Percentiles rank a stretch among this genome's conserved stretches.
Evolutionary conservation across 2,329 filamentous ascomycete genomes (phyloP).

Genomic region (Xylaria sp.): DNA sequence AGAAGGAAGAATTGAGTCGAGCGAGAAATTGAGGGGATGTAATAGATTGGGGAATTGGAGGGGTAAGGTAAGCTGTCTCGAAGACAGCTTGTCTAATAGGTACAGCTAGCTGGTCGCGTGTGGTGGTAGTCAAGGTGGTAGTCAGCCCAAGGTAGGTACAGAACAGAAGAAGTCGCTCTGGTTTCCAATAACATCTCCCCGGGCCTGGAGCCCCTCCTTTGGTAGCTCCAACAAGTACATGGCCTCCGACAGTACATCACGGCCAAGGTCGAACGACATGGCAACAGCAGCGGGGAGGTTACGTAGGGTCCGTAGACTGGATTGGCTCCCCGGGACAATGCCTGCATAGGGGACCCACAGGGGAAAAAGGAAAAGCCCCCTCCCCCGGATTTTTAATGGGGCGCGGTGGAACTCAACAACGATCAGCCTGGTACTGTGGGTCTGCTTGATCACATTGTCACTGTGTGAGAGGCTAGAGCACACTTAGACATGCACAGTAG

Average conservation of each 20-base stretch:
- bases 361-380: slow-evolving; percentile 33
- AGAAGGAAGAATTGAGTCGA: slow-evolving; percentile 35
- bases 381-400: slow-evolving; percentile 46
- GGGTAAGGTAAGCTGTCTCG: slow-evolving; percentile 38
- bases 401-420: slow-evolving; percentile 33
- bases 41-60: slow-evolving; percentile 40
- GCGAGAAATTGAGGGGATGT: slow-evolving; percentile 43
- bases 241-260: slow-evolving; percentile 3
- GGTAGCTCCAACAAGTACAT: slow-evolving; percentile 17
- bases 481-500: slow-evolving; percentile 14
- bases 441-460: slow-evolving; percentile 38
- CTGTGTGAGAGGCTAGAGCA: slow-evolving; percentile 13
- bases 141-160: background rate
- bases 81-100: slow-evolving; percentile 29
- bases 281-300: slow-evolving; percentile 31
- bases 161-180: slow-evolving; percentile 7
- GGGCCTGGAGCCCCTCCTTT: slow-evolving; percentile 17
- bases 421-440: slow-evolving; percentile 43
- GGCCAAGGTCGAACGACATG: slow-evolving; percentile 19
- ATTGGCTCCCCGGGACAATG: slow-evolving; percentile 33
- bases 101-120: slow-evolving; percentile 5
- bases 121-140: background rate
- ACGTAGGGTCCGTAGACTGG: slow-evolving; percentile 34
- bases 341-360: slow-evolving; percentile 12
- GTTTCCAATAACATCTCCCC: slow-evolving; percentile 20